phyloP scores from a whole-genome alignment of 495 filamentous ascomycete species.

The Penicillium flavigenum region DNA sequence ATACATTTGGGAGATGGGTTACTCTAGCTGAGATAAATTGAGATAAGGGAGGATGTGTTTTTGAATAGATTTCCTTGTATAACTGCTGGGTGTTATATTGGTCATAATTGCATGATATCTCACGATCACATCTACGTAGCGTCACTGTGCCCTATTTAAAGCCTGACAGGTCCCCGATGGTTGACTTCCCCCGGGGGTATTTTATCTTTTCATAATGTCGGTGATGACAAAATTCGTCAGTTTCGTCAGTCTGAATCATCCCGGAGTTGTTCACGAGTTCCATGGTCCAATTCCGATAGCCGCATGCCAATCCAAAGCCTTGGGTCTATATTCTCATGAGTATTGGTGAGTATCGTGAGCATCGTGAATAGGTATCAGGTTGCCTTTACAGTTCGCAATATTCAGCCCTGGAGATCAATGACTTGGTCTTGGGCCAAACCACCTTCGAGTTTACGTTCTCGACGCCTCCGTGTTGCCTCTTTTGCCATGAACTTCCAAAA shows the following conservation, averaged over 20 bases:
- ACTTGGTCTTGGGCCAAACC: conserved; percentile 3
- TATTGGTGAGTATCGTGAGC: background rate
- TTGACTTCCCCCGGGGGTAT: conserved; percentile 1
- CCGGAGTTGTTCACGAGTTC: conserved; percentile 16
- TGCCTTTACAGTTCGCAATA: background rate
- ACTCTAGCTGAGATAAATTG: conserved; percentile 6
- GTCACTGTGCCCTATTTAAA: conserved; percentile 30
- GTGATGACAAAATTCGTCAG: conserved; percentile 43
- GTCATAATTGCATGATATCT: conserved; percentile 37
- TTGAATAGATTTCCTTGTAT: conserved; percentile 22
- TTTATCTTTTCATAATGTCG: conserved; percentile 23
- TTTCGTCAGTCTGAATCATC: conserved; percentile 40
- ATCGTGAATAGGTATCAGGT: background rate
- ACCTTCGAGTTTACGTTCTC: background rate
- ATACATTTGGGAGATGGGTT: background rate
- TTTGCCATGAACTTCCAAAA: conserved; percentile 1
- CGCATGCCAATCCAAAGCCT: conserved; percentile 23
- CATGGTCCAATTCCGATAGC: conserved; percentile 29
- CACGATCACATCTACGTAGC: conserved; percentile 39
- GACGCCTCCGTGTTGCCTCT: conserved; percentile 7
- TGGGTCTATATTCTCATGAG: conserved; percentile 7
- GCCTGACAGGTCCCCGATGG: conserved; percentile 4
- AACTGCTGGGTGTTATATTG: conserved; percentile 17
- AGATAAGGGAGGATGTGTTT: conserved; percentile 13
- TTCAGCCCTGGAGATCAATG: background rate